These are phyloP conservation scores for Acorus calamus DNA, from an alignment of 106 monocot genomes.

Conservation along the genomic window DNA sequence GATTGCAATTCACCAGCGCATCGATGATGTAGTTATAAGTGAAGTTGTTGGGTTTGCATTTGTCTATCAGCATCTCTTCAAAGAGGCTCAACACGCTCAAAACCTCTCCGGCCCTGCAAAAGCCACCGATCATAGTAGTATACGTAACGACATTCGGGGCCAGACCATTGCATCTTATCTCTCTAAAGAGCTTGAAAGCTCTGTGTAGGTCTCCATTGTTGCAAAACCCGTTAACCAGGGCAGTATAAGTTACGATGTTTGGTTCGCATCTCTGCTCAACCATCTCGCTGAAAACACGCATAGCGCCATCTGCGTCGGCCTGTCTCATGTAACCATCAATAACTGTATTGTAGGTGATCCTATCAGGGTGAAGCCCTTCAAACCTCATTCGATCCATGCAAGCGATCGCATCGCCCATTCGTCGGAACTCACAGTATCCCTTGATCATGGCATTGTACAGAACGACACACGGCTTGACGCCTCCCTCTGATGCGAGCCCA, in stretches of 20 bases:
- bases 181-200: slow-evolving; percentile 37
- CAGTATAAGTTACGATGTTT: slow-evolving; percentile 73
- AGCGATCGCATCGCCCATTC: slow-evolving; percentile 49
- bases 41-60: slow-evolving; percentile 60
- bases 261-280: slow-evolving; percentile 45
- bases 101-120: slow-evolving; percentile 35
- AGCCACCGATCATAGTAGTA: slow-evolving; percentile 52
- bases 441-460: slow-evolving; percentile 84
- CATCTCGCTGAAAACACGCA: slow-evolving; percentile 56
- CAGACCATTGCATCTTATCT: slow-evolving; percentile 40
- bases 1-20: slow-evolving; percentile 34
- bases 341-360: slow-evolving; percentile 70
- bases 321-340: slow-evolving; percentile 72
- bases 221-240: slow-evolving; percentile 66
- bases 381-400: slow-evolving; percentile 37
- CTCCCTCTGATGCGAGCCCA: slow-evolving; percentile 47
- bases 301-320: slow-evolving; percentile 42
- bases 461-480: slow-evolving; percentile 33
- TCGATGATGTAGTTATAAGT: slow-evolving; percentile 68
- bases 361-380: slow-evolving; percentile 47
- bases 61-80: slow-evolving; percentile 56
- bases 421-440: slow-evolving; percentile 57
- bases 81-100: slow-evolving; percentile 33
- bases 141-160: slow-evolving; percentile 83
- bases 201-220: slow-evolving; percentile 29